Evolutionary conservation across 805 yeast species (phyloP), one percentile per base, ranked within the genome.

Genomic region (Diddensiella santjacobensis): DNA sequence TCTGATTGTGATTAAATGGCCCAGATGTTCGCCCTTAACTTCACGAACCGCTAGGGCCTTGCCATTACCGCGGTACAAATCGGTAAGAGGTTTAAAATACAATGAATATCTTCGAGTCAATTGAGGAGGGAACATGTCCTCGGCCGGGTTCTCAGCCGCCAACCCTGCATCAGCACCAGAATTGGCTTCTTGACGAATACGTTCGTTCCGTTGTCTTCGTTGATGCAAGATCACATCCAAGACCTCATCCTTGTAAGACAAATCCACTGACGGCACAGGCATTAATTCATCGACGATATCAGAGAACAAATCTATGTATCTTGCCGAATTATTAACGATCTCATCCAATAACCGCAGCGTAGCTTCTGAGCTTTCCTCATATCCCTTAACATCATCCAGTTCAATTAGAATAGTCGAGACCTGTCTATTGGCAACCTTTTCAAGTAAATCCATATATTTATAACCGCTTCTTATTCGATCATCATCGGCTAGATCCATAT

Each of bases 211-310:
- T 63, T 87, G 77, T 59, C 77, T 80, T 65, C 99, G 79, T 71
- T 93, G 98, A 62, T 87, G 90, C 56, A 90, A 73, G 48, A 93
- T 87, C 50, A 93, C 95, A 62, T 93, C 99, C 54, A 93, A 71
- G 10, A 93, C 98, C 57, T 87, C 96, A 64, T 88, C 96, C 56
- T 81, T 80, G 63, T 84, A 87, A 40, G 81, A 71, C 45, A 91
- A 73, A 51, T 86, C 90, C 43, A 75, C 79, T 1, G 93, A 83
- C n/a, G 98, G 91, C 53, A 74, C 76, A 0, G 99, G 99, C 79
- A 91, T 77, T 49, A 87, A 65, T 42, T 79, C 81, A 67, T 93
- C 99, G 39, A 87, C 78, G 13, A 81, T 82, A 42, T 72, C 70
- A 44, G 87, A 75, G 62, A 95, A 84, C 22, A 93, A 62, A 58